Evolutionary conservation across 1,139 yeast species (phyloP).

Genomic region (Yamadazyma siamensis): DNA sequence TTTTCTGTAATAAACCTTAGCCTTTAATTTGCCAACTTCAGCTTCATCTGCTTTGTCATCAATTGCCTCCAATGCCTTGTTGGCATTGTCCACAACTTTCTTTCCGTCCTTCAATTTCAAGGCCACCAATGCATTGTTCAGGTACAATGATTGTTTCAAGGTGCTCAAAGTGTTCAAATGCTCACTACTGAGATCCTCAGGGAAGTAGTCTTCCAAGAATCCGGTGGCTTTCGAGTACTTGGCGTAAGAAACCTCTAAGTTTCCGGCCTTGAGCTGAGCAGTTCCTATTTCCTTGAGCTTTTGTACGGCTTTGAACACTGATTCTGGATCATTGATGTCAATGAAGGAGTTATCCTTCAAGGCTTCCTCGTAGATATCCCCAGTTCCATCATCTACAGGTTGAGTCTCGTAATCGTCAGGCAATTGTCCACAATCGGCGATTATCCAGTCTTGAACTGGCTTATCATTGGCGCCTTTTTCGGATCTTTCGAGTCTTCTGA

Average conservation of each 20-base stretch:
- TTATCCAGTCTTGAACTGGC: slow-evolving; percentile 63
- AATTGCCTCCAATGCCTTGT: slow-evolving; percentile 62
- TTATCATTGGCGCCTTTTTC: slow-evolving; percentile 62
- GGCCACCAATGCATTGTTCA: slow-evolving; percentile 76
- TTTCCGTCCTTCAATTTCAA: slow-evolving; percentile 59
- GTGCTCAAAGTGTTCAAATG: slow-evolving; percentile 47
- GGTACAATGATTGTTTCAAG: slow-evolving; percentile 58
- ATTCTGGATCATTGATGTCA: slow-evolving; percentile 54
- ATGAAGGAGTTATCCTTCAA: slow-evolving; percentile 72
- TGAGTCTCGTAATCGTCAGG: slow-evolving; percentile 54
- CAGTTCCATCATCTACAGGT: slow-evolving; percentile 70
- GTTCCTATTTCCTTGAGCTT: slow-evolving; percentile 81
- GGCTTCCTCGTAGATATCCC: slow-evolving; percentile 77
- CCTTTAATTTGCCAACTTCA: slow-evolving; percentile 48
- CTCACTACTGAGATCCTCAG: slow-evolving; percentile 61
- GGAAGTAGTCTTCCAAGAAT: slow-evolving; percentile 70
- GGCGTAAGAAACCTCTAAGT: slow-evolving; percentile 50
- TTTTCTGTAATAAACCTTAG: slow-evolving; percentile 84
- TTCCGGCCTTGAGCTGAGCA: slow-evolving; percentile 61
- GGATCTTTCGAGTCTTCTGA: slow-evolving; percentile 70
- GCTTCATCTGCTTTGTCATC: slow-evolving; percentile 64
- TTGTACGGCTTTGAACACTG: slow-evolving; percentile 64
- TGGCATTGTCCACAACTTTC: slow-evolving; percentile 57
- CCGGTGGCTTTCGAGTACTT: slow-evolving; percentile 73
- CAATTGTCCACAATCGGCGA: slow-evolving; percentile 78